Evolutionary conservation across 768 basidiomycete species (phyloP).

Genomic region (Heimioporus sp.): DNA sequence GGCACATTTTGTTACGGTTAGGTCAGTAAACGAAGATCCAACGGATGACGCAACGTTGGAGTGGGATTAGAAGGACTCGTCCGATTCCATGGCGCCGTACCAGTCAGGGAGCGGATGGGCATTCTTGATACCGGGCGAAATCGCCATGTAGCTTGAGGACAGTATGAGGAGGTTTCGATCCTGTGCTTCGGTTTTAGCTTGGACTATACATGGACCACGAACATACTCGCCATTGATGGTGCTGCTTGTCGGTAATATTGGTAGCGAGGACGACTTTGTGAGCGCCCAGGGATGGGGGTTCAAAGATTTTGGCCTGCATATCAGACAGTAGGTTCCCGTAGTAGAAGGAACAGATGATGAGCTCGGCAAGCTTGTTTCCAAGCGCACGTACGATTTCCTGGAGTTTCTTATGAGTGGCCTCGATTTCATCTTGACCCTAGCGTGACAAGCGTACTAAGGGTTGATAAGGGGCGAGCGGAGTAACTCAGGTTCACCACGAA

Average conservation of each 20-base stretch:
- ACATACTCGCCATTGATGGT: constrained; percentile 98
- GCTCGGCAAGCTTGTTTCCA: constrained; percentile 92
- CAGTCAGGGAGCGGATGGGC: no score
- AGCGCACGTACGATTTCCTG: constrained; percentile 93
- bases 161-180: no score
- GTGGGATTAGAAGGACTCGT: no score
- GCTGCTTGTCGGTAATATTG: constrained; percentile 99
- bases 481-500: constrained; percentile 62
- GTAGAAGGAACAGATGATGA: constrained; percentile 96
- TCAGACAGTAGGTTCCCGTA: constrained; percentile 99
- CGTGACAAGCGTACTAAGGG: constrained; percentile 5
- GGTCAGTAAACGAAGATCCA: no score
- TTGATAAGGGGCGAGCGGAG: not conserved
- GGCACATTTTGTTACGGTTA: no score
- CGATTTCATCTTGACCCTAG: constrained; percentile 97
- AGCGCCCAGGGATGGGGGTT: constrained; percentile 95
- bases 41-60: no score
- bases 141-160: no score
- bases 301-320: constrained; percentile 99
- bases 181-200: no score
- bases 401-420: constrained; percentile 93
- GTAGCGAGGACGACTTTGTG: constrained; percentile 98
- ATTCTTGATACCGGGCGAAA: no score
- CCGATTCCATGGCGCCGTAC: no score
- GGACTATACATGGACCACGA: constrained; percentile 60